Conservation (phyloP, 306 rosid species). For the Quercus aquifolioides region DNA sequence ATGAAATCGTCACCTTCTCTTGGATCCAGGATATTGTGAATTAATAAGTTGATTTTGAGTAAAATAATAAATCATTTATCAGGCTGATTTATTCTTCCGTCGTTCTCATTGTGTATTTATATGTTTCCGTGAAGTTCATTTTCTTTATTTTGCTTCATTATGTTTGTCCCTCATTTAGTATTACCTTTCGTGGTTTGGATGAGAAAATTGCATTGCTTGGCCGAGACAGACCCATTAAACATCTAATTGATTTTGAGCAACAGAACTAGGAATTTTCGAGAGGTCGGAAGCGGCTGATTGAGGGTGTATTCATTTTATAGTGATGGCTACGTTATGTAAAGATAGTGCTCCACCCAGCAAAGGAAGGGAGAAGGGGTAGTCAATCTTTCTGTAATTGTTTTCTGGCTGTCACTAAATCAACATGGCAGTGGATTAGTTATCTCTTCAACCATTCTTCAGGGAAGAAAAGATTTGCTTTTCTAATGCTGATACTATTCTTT, state of each 20-base stretch:
- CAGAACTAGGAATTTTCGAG: conserved; percentile 25
- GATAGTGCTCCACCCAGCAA: conserved; percentile 30
- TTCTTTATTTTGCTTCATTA: background rate
- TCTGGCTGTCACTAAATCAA: conserved; percentile 35
- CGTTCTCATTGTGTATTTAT: conserved; percentile 8
- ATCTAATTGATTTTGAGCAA: conserved; percentile 39
- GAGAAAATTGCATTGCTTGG: conserved; percentile 85
- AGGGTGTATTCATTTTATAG: conserved; percentile 23
- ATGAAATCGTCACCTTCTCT: background rate
- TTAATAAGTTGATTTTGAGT: background rate
- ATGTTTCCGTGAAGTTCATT: background rate
- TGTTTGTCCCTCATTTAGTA: conserved; percentile 7
- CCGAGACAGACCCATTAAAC: conserved; percentile 66
- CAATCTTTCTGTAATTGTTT: conserved; percentile 25
- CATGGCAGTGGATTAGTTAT: conserved; percentile 41
- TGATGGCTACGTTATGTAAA: conserved; percentile 35
- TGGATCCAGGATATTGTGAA: background rate
- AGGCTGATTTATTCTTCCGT: background rate
- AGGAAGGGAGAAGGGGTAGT: conserved; percentile 23
- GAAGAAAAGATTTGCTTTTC: conserved; percentile 50
- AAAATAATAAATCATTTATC: background rate
- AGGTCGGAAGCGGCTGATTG: conserved; percentile 23
- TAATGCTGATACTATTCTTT: conserved; percentile 59
- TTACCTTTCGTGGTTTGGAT: conserved; percentile 41
- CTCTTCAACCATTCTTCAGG: conserved; percentile 32